Base-by-base conservation (phyloP, 225 moss, liverwort and hornwort species). In the Polytrichum commune region DNA sequence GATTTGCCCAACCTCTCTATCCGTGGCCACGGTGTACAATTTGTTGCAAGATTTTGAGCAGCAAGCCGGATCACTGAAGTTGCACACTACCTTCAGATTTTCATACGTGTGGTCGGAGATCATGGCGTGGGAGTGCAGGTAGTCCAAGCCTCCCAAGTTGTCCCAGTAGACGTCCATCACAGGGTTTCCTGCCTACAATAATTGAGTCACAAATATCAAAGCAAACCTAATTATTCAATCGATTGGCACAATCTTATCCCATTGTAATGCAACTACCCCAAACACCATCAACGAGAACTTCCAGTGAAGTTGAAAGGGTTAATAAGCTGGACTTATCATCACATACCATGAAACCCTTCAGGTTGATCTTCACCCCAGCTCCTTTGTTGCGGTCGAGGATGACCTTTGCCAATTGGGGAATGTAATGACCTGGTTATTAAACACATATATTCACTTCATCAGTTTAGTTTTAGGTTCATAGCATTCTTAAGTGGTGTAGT, bases 21-120 rank as follows among this genome's bases (percentile, higher is more conserved):
- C 84, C 73, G 65, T 71, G n/a, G 91, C 91, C 6, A n/a, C 70
- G 13, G 69, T 61, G 74, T 81, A 64, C 18, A 67, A 22, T 28
- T 69, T 77, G 30, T 74, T 26, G 64, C 90, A 92, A n/a, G 77
- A 72, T 27, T 75, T 72, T 63, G 89, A 83, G 72, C 83, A 86
- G 63, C 86, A 86, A 13, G 65, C 8, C 18, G 82, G 80, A 75
- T 83, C 73, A 54, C 70, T 80, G 78, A 85, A 90, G 61, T 88
- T 90, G 73, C 90, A 90, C 20, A 33, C 25, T 26, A 55, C 62
- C 55, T 77, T 77, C 62, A 90, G 74, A 9, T 72, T 58, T 33
- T n/a, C 57, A 73, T 87, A 90, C 5, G 89, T 89, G 72, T 91
- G 82, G 62, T 95, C 92, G 1, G 92, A 90, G 27, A 95, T 90